Percentiles rank a stretch among this genome's conserved stretches.
phyloP scores from a whole-genome alignment of 805 yeast genomes.

The Cyberlindnera misumaiensis region DNA sequence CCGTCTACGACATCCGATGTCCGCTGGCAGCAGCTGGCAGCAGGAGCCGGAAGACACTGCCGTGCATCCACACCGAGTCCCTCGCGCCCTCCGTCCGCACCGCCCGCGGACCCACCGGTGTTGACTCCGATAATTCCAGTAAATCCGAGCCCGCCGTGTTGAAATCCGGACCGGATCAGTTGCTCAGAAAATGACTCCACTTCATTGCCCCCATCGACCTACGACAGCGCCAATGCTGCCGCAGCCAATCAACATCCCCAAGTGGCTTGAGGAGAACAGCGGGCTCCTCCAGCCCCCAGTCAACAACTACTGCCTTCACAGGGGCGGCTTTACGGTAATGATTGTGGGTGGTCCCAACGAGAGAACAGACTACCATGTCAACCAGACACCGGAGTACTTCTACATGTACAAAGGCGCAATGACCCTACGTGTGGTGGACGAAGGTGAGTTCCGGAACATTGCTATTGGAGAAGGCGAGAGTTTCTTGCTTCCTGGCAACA shows the following conservation, averaged over 20 bases:
- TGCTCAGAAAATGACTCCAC: too few relatives aligned
- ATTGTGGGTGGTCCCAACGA: conserved; percentile 95
- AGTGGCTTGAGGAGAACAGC: conserved; percentile 75
- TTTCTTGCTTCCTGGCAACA: conserved; percentile 77
- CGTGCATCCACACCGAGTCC: too few relatives aligned
- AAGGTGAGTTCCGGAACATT: conserved; percentile 68
- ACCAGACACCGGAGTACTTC: conserved; percentile 93
- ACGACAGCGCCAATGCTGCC: conserved; percentile 33
- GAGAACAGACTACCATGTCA: conserved; percentile 87
- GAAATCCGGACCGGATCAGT: too few relatives aligned
- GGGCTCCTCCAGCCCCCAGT: conserved; percentile 86
- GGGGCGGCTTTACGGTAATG: conserved; percentile 93
- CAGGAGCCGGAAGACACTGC: too few relatives aligned
- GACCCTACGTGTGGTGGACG: conserved; percentile 78
- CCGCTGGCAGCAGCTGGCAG: too few relatives aligned
- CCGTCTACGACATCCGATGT: too few relatives aligned
- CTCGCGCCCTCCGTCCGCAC: too few relatives aligned
- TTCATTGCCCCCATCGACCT: neutral
- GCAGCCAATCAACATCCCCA: conserved; percentile 68
- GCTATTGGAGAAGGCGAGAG: conserved; percentile 80
- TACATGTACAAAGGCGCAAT: conserved; percentile 81
- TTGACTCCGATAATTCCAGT: neutral
- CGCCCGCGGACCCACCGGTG: too few relatives aligned
- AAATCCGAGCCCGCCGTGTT: too few relatives aligned
- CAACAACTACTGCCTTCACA: conserved; percentile 81